Evolutionary conservation across 1,284 basidiomycete genomes (phyloP).

Genomic region (Malassezia arunalokei): DNA sequence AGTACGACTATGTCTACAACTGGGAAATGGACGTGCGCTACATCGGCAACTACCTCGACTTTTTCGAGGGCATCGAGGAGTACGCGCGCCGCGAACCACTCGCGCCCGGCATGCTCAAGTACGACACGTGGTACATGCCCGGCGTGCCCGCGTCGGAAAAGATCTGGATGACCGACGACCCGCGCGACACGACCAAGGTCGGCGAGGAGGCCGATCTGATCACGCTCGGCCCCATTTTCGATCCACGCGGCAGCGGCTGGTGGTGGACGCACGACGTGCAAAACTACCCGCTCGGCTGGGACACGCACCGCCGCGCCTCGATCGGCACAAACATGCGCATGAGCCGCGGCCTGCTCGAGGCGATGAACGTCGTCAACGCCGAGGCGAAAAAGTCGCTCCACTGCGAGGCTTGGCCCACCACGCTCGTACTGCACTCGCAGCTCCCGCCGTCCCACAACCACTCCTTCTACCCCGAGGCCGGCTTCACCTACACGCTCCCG

Average conservation of each 20-base stretch:
- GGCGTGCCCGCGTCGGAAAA: constrained; percentile 38
- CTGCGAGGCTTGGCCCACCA: constrained; percentile 46
- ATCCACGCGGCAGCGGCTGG: constrained; percentile 45
- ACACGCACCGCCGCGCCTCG: constrained; percentile 40
- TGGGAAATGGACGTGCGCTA: constrained; percentile 47
- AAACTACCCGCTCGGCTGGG: constrained; percentile 39
- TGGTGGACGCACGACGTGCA: constrained; percentile 47
- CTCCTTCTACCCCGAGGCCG: constrained; percentile 43
- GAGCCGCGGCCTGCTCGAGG: constrained; percentile 40
- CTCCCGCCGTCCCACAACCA: constrained; percentile 38
- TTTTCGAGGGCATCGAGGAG: constrained; percentile 42
- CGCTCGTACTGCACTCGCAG: constrained; percentile 44
- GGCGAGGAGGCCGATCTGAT: constrained; percentile 44
- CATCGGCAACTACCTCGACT: constrained; percentile 46
- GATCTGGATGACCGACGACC: constrained; percentile 34
- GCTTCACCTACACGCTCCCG: constrained; percentile 42
- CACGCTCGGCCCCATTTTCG: constrained; percentile 45
- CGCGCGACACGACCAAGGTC: constrained; percentile 21
- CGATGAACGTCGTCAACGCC: constrained; percentile 46
- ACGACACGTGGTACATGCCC: constrained; percentile 43
- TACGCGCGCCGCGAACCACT: constrained; percentile 42
- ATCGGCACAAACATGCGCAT: constrained; percentile 47
- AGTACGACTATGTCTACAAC: constrained; percentile 46
- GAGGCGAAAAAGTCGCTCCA: constrained; percentile 45
- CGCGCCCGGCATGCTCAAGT: constrained; percentile 44